phyloP scores from a whole-genome alignment of 257 asterid genomes.

The Echites panduratus region DNA sequence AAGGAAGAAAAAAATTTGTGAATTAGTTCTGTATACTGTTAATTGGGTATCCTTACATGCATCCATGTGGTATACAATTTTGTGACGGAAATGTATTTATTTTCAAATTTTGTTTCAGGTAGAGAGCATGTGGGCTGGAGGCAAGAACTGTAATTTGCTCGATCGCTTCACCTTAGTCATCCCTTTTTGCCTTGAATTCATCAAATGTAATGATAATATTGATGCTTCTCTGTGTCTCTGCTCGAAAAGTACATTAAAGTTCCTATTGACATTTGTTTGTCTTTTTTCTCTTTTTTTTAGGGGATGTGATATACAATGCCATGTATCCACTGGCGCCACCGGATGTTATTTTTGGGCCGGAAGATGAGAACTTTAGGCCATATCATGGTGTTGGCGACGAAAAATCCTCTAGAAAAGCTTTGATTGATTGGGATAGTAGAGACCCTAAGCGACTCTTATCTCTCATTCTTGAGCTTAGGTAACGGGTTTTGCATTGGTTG shows the following conservation, averaged over 20 bases:
- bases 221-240: neutral
- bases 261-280: neutral
- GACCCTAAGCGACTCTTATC: slow-evolving; percentile 65
- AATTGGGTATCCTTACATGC: neutral
- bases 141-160: slow-evolving; percentile 57
- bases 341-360: slow-evolving; percentile 77
- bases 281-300: slow-evolving; percentile 27
- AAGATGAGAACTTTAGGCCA: slow-evolving; percentile 70
- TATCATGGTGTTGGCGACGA: slow-evolving; percentile 24
- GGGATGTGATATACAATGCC: slow-evolving; percentile 85
- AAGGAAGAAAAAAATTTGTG: neutral
- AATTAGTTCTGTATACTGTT: neutral
- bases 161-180: slow-evolving; percentile 84
- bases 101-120: slow-evolving; percentile 44
- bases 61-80: neutral
- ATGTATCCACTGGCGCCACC: slow-evolving; percentile 77
- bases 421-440: slow-evolving; percentile 70
- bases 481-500: neutral
- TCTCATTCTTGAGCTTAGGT: slow-evolving; percentile 83
- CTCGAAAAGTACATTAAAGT: neutral
- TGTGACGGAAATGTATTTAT: neutral
- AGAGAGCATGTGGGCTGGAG: slow-evolving; percentile 83
- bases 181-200: slow-evolving; percentile 82
- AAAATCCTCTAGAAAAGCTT: slow-evolving; percentile 39
- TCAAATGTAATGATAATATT: slow-evolving; percentile 50